These are phyloP conservation scores for Sarocladiaceae sp. DNA, from an alignment of 2,329 filamentous ascomycete species.

Conservation along the genomic window DNA sequence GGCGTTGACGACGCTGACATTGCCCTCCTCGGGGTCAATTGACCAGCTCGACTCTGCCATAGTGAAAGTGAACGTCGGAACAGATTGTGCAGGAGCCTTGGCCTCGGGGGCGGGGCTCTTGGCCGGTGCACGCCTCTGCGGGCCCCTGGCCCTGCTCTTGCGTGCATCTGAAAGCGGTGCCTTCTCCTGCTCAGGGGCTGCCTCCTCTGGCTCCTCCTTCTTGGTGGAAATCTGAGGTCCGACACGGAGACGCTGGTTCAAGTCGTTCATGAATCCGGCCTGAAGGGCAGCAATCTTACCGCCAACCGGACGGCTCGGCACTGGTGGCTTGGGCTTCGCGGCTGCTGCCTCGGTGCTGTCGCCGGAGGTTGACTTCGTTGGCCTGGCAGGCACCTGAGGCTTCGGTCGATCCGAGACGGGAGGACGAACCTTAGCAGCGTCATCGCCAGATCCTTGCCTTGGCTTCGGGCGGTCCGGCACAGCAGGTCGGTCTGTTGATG, in stretches of 20 bases:
- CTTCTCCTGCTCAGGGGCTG: conserved; percentile 57
- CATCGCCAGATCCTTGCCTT: conserved; percentile 32
- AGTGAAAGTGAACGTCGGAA: conserved; percentile 39
- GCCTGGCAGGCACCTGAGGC: conserved; percentile 55
- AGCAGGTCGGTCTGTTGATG: conserved; percentile 33
- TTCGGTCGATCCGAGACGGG: conserved; percentile 48
- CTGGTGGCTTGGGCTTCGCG: conserved; percentile 71
- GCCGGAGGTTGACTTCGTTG: conserved; percentile 42
- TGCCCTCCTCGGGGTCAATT: conserved; percentile 44
- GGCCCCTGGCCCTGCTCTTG: conserved; percentile 84
- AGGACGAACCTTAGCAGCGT: conserved; percentile 30
- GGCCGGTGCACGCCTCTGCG: conserved; percentile 63
- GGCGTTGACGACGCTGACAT: conserved; percentile 25
- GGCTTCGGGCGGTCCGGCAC: conserved; percentile 51
- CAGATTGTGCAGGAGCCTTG: conserved; percentile 20
- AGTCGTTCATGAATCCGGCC: conserved; percentile 84
- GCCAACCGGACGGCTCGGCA: conserved; percentile 68
- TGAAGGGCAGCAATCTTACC: conserved; percentile 88
- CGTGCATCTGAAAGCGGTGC: conserved; percentile 80
- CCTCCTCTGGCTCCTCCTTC: conserved; percentile 56
- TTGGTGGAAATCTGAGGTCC: conserved; percentile 78
- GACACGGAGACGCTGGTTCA: conserved; percentile 82
- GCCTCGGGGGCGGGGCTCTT: conserved; percentile 36
- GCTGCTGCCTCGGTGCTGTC: conserved; percentile 36
- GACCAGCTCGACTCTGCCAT: conserved; percentile 43